Percentiles rank a stretch among this genome's conserved stretches.
These are phyloP conservation scores for Dichotomocladium elegans DNA, from an alignment of 371 early-diverging fungal genomes.

Conservation along the genomic window DNA sequence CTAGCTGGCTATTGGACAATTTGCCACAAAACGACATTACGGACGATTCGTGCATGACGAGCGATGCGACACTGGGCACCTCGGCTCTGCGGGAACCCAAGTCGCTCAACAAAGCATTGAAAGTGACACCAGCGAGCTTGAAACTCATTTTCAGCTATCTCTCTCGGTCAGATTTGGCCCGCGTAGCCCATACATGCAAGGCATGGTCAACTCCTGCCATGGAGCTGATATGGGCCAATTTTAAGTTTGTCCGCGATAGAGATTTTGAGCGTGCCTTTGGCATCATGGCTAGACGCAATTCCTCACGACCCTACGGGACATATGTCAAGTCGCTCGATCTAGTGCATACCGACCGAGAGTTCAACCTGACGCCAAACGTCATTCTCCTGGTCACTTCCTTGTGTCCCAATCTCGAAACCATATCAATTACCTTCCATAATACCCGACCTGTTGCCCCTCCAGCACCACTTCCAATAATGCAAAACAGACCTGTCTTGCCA, in stretches of 20 bases:
- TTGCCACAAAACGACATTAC: conserved; percentile 18
- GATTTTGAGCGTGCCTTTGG: conserved; percentile 43
- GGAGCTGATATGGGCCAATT: conserved; percentile 28
- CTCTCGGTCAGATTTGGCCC: conserved; percentile 19
- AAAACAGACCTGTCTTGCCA: conserved; percentile 16
- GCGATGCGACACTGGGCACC: conserved; percentile 32
- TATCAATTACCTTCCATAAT: conserved; percentile 33
- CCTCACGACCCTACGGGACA: conserved; percentile 23
- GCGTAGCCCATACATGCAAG: conserved; percentile 22
- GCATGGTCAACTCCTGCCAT: conserved; percentile 26
- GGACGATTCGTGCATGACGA: conserved; percentile 38
- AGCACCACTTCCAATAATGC: neutral
- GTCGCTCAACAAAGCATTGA: conserved; percentile 3
- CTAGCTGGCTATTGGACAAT: conserved; percentile 13
- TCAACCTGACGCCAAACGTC: conserved; percentile 27
- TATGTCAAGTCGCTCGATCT: conserved; percentile 34
- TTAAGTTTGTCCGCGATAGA: conserved; percentile 36
- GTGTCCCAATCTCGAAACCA: conserved; percentile 36
- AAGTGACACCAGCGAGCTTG: conserved; percentile 16
- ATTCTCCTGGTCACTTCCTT: conserved; percentile 31
- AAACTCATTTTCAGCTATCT: conserved; percentile 25
- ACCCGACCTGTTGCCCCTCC: conserved; percentile 36
- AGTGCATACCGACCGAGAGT: conserved; percentile 38
- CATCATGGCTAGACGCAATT: conserved; percentile 27
- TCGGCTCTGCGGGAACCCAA: conserved; percentile 8